These are phyloP conservation scores for Alectoria sarmentosa DNA, from an alignment of 495 filamentous ascomycete genomes.

Conservation along the genomic window DNA sequence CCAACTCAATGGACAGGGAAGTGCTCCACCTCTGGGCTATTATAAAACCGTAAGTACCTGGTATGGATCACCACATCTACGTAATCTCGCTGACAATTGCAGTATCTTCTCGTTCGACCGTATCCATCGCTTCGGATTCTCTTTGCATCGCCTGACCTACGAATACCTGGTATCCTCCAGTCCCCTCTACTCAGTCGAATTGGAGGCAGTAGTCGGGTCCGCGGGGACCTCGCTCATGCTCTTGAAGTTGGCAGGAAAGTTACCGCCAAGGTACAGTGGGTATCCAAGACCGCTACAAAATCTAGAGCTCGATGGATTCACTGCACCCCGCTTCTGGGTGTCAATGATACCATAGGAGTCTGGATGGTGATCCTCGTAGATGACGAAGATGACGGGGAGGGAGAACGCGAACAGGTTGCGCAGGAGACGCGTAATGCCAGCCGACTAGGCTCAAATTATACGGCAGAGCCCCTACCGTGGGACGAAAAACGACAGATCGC, in stretches of 20 bases:
- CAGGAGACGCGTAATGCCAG: not conserved
- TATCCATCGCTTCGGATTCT: slow-evolving; percentile 56
- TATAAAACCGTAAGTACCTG: slow-evolving; percentile 40
- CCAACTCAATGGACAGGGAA: slow-evolving; percentile 15
- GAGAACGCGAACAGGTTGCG: slow-evolving; percentile 2
- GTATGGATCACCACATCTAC: not conserved
- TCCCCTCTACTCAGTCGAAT: slow-evolving; percentile 52
- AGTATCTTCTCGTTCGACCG: slow-evolving; percentile 58
- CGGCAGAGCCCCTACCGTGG: slow-evolving; percentile 16
- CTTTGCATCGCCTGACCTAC: slow-evolving; percentile 56
- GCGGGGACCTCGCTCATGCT: slow-evolving; percentile 49
- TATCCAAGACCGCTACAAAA: slow-evolving; percentile 36
- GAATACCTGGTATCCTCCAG: slow-evolving; percentile 54
- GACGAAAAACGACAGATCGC: slow-evolving; percentile 2
- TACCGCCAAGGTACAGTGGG: slow-evolving; percentile 58
- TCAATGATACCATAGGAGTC: slow-evolving; percentile 51
- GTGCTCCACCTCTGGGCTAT: slow-evolving; percentile 30
- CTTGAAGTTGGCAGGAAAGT: slow-evolving; percentile 53
- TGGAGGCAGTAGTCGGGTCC: slow-evolving; percentile 43
- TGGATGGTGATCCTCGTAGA: slow-evolving; percentile 58
- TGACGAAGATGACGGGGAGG: slow-evolving; percentile 31
- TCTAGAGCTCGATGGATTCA: slow-evolving; percentile 52
- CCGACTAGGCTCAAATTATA: slow-evolving; percentile 5
- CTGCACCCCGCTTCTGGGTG: slow-evolving; percentile 53
- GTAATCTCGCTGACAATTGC: slow-evolving; percentile 12